Percentiles rank a stretch among this genome's conserved stretches.
These are phyloP conservation scores for Exophiala dermatitidis DNA, from an alignment of 2,329 filamentous ascomycete genomes.

Conservation along the genomic window DNA sequence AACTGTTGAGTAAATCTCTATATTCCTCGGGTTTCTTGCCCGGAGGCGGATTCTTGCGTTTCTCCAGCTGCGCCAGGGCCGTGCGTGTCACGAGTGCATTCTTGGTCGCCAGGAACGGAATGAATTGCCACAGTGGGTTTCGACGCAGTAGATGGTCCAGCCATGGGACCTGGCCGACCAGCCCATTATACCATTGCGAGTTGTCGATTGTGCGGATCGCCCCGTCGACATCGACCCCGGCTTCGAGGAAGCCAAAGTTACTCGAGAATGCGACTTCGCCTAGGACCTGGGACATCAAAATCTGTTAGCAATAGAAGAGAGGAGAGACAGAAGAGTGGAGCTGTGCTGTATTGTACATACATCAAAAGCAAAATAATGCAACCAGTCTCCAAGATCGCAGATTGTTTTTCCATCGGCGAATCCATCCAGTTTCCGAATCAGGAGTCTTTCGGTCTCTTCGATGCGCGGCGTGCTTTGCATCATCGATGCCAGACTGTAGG, in stretches of 20 bases:
- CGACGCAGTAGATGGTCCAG: constrained; percentile 45
- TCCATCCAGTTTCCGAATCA: constrained; percentile 39
- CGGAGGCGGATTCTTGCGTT: constrained; percentile 31
- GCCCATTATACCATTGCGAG: constrained; percentile 29
- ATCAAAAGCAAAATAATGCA: constrained; percentile 35
- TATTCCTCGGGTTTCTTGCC: constrained; percentile 40
- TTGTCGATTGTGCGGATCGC: constrained; percentile 49
- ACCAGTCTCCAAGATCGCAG: constrained; percentile 41
- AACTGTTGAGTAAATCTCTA: constrained; percentile 46
- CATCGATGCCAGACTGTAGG: constrained; percentile 29
- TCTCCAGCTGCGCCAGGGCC: constrained; percentile 38
- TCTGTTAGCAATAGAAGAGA: too few species aligned
- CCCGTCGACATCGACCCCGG: constrained; percentile 45
- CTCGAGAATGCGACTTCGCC: constrained; percentile 36
- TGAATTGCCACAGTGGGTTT: constrained; percentile 44
- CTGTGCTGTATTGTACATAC: constrained; percentile 21
- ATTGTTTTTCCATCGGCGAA: constrained; percentile 35
- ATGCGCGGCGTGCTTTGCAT: constrained; percentile 27
- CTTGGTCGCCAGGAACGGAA: constrained; percentile 40
- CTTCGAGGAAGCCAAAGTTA: constrained; percentile 48
- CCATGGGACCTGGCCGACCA: constrained; percentile 33
- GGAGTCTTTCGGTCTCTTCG: constrained; percentile 37
- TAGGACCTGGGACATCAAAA: constrained; percentile 25
- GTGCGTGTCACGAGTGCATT: constrained; percentile 48
- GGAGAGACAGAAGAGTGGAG: not conserved